Evolutionary conservation across 768 basidiomycete species (phyloP).

Genomic region (Phanerochaete carnosa): DNA sequence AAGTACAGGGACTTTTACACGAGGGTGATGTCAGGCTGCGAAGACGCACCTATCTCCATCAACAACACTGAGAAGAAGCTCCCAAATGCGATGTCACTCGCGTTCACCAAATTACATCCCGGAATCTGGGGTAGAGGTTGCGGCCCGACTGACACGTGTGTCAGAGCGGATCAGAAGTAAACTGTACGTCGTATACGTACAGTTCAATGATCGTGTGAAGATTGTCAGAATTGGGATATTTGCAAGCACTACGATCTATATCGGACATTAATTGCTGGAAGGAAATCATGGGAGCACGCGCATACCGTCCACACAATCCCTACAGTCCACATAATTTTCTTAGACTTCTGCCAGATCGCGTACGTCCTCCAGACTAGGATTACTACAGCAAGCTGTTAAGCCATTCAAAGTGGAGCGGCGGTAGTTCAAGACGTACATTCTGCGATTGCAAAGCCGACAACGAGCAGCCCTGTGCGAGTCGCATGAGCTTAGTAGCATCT

Average conservation of each 20-base stretch:
- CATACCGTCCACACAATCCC: background rate
- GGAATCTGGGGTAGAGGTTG: background rate
- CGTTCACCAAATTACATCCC: conserved; percentile 4
- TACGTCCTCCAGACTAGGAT: conserved; percentile 3
- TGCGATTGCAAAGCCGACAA: background rate
- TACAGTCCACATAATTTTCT: background rate
- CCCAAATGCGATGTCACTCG: conserved; percentile 3
- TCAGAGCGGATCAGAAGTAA: background rate
- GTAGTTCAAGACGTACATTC: background rate
- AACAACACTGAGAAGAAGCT: conserved; percentile 1
- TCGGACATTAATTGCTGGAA: background rate
- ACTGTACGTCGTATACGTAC: background rate
- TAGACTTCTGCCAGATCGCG: background rate
- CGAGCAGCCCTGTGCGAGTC: background rate
- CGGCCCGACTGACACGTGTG: background rate
- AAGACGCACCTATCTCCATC: background rate
- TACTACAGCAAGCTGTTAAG: background rate
- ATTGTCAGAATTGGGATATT: background rate
- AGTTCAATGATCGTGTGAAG: background rate
- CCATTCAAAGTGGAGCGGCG: no score
- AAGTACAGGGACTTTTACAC: background rate
- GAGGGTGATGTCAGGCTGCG: no score
- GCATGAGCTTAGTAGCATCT: background rate
- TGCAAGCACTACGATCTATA: background rate
- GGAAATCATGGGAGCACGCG: background rate